Evolutionary conservation across 441 rosid species (phyloP).

Genomic region (Erysimum cheiri): DNA sequence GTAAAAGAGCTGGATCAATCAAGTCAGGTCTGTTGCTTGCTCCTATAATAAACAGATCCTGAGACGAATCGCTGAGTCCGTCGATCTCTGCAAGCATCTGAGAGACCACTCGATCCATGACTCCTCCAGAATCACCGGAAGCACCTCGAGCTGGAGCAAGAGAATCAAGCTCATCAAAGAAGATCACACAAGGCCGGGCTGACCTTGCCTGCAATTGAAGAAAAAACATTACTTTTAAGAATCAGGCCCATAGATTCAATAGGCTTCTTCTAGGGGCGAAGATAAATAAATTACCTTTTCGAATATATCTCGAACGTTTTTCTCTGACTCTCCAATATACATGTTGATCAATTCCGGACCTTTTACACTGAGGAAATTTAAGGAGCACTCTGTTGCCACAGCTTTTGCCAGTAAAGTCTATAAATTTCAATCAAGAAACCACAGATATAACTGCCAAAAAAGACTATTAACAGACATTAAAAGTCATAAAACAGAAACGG

Average conservation of each 20-base stretch:
- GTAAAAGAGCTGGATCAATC: conserved; percentile 90
- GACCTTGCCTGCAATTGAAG: conserved; percentile 79
- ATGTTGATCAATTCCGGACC: conserved; percentile 98
- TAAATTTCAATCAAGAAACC: conserved; percentile 41
- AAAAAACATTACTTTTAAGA: background rate
- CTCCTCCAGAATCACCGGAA: conserved; percentile 98
- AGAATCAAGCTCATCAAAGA: conserved; percentile 98
- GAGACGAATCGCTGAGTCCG: conserved; percentile 84
- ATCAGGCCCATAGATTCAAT: background rate
- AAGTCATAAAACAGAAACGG: conserved; percentile 24
- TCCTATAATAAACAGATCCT: conserved; percentile 94
- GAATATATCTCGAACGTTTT: conserved; percentile 92
- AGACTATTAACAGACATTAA: background rate
- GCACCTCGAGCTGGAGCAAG: conserved; percentile 99
- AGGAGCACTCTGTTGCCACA: conserved; percentile 97
- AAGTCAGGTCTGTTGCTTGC: conserved; percentile 99
- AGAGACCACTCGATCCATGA: conserved; percentile 98
- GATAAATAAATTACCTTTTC: conserved; percentile 62
- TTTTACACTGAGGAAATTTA: conserved; percentile 94
- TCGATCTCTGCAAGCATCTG: conserved; percentile 99
- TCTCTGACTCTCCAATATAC: conserved; percentile 99
- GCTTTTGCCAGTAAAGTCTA: conserved; percentile 98
- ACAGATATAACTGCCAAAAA: conserved; percentile 14
- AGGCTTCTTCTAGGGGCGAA: conserved; percentile 1
- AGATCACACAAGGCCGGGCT: conserved; percentile 96